Percentiles rank a stretch among this genome's conserved stretches.
Evolutionary conservation across 495 filamentous ascomycete species (phyloP).

Genomic region (Echria macrotheca): DNA sequence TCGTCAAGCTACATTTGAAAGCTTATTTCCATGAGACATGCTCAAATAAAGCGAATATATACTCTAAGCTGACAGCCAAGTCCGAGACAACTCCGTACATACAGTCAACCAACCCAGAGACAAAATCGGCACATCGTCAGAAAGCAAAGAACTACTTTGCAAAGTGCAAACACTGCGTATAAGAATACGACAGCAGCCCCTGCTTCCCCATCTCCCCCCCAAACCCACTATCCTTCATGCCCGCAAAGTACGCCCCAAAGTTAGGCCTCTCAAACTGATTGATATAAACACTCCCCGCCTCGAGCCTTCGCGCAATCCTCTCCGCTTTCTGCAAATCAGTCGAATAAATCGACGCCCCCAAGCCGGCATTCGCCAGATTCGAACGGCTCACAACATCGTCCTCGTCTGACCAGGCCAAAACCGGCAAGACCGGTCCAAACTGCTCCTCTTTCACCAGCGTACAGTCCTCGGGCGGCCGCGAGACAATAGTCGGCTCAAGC

Average conservation of each 20-base stretch:
- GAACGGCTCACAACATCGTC: slow-evolving; percentile 53
- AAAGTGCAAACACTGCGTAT: slow-evolving; percentile 48
- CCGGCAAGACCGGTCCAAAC: slow-evolving; percentile 53
- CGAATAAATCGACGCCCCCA: slow-evolving; percentile 56
- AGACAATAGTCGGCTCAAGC: slow-evolving; percentile 46
- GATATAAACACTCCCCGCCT: slow-evolving; percentile 55
- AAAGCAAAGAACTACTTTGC: slow-evolving; percentile 30
- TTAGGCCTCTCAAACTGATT: slow-evolving; percentile 46
- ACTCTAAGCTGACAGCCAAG: too few species aligned
- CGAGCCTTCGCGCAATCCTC: slow-evolving; percentile 44
- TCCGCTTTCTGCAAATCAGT: slow-evolving; percentile 45
- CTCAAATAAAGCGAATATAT: too few species aligned
- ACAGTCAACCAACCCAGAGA: too few species aligned
- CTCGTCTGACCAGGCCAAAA: slow-evolving; percentile 52
- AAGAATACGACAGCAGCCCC: slow-evolving; percentile 55
- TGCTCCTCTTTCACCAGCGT: slow-evolving; percentile 44
- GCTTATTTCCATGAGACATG: too few species aligned
- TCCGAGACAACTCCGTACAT: too few species aligned
- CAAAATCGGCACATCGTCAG: too few species aligned
- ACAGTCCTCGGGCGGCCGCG: slow-evolving; percentile 40
- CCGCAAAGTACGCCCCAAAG: slow-evolving; percentile 54
- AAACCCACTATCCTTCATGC: slow-evolving; percentile 62
- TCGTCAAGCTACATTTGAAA: too few species aligned
- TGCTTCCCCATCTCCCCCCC: slow-evolving; percentile 58
- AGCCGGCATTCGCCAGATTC: slow-evolving; percentile 51